Percentiles rank a stretch among this genome's conserved stretches.
phyloP scores from a whole-genome alignment of 768 basidiomycete species.

The Pleurotus platypus region DNA sequence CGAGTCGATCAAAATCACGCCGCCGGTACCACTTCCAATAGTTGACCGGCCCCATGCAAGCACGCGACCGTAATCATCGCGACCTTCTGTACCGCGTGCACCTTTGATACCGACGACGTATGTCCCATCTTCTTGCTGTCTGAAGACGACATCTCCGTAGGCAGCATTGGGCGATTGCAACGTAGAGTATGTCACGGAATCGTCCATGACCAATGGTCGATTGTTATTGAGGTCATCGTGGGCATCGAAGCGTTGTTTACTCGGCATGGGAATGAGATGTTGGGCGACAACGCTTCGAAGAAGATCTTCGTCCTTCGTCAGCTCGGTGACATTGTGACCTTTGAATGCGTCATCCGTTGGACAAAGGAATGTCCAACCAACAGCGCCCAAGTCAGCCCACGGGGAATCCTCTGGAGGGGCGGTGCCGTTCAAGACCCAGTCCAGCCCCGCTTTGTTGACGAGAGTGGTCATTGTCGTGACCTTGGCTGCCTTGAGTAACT shows the following conservation, averaged over 20 bases:
- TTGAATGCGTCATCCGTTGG: conserved; percentile 94
- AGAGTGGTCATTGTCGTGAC: conserved; percentile 86
- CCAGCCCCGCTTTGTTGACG: conserved; percentile 79
- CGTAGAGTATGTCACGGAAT: conserved; percentile 72
- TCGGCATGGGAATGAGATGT: conserved; percentile 62
- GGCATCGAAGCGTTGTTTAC: conserved; percentile 17
- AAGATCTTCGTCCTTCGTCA: conserved; percentile 53
- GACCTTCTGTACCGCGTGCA: conserved; percentile 60
- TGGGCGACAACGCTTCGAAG: conserved; percentile 67
- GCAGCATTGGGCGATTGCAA: conserved; percentile 61
- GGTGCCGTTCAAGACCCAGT: conserved; percentile 89
- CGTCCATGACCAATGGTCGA: conserved; percentile 67
- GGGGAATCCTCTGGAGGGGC: conserved; percentile 66
- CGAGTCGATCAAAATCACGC: conserved; percentile 84
- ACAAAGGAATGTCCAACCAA: conserved; percentile 82
- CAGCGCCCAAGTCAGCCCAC: conserved; percentile 53
- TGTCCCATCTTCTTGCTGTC: conserved; percentile 37
- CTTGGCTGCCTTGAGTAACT: conserved; percentile 85
- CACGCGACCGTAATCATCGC: conserved; percentile 62
- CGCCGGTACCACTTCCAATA: conserved; percentile 70
- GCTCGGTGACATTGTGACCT: conserved; percentile 70
- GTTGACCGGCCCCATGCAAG: conserved; percentile 77
- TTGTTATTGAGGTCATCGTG: conserved; percentile 54
- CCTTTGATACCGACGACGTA: conserved; percentile 74
- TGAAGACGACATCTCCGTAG: conserved; percentile 86